phyloP scores from a whole-genome alignment of 192 early-diverging fungal genomes.

The Dimargaris cristalligena region DNA sequence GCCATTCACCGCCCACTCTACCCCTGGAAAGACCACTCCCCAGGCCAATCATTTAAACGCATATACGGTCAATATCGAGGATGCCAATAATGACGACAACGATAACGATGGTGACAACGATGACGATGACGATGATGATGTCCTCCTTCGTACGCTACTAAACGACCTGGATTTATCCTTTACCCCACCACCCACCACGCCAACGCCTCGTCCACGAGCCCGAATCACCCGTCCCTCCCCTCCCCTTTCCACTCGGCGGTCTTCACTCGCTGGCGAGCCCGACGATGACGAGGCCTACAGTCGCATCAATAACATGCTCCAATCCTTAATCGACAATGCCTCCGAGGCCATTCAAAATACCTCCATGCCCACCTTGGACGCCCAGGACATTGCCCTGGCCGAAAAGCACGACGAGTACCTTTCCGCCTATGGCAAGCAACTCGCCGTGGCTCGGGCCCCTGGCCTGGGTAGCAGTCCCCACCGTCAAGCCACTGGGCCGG shows the following conservation, averaged over 20 bases:
- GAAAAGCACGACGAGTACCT: constrained; percentile 5
- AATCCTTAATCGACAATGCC: constrained; percentile 4
- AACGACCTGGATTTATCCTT: too few relatives aligned
- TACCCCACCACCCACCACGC: not conserved
- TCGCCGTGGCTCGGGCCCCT: not conserved
- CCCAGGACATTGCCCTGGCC: not conserved
- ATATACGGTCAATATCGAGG: too few relatives aligned
- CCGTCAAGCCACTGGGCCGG: too few relatives aligned
- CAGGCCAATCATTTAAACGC: not conserved
- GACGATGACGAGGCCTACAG: not conserved
- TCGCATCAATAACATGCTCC: constrained; percentile 9
- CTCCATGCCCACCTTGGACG: not conserved
- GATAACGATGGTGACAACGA: not conserved
- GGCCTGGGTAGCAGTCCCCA: too few relatives aligned
- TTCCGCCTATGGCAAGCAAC: not conserved
- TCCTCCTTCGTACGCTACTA: too few relatives aligned
- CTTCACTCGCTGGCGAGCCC: not conserved
- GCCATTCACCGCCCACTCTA: too few relatives aligned
- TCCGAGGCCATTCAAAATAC: not conserved
- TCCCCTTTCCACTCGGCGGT: not conserved
- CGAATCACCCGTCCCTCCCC: not conserved
- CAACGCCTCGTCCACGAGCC: not conserved
- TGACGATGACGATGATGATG: too few relatives aligned
- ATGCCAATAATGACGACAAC: not conserved
- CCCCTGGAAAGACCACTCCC: not conserved